These are phyloP conservation scores for Tetrapyrgos nigripes DNA, from an alignment of 1,284 basidiomycete species.

Conservation along the genomic window DNA sequence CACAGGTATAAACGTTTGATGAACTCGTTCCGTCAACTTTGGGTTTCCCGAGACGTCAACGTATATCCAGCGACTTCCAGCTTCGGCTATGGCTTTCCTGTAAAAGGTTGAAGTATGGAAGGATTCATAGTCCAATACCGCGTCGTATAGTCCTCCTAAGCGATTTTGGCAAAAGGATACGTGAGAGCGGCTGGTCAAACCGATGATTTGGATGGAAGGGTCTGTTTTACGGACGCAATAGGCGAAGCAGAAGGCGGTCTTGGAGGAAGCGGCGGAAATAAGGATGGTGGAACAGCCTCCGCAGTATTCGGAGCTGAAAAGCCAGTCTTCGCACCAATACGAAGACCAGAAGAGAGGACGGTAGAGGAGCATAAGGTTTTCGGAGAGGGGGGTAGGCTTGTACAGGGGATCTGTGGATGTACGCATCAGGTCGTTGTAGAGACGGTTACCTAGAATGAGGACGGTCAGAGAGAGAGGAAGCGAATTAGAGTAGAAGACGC, in stretches of 20 bases:
- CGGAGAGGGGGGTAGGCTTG: conserved; percentile 45
- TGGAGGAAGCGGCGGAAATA: conserved; percentile 69
- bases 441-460: conserved; percentile 60
- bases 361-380: conserved; percentile 70
- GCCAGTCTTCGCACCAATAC: conserved; percentile 74
- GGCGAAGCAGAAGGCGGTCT: conserved; percentile 70
- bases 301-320: conserved; percentile 52
- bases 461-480: too few species aligned
- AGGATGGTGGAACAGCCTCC: conserved; percentile 49
- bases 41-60: conserved; percentile 66
- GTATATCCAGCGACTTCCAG: too few species aligned
- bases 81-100: too few species aligned
- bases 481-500: too few species aligned
- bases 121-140: conserved; percentile 55
- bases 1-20: too few species aligned
- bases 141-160: conserved; percentile 59
- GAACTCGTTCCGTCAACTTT: conserved; percentile 50
- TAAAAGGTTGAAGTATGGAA: conserved; percentile 43
- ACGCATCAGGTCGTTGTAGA: conserved; percentile 70
- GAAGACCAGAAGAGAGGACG: conserved; percentile 73
- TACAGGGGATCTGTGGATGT: conserved; percentile 62
- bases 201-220: conserved; percentile 48
- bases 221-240: conserved; percentile 53
- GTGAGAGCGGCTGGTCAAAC: conserved; percentile 64
- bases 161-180: conserved; percentile 55